phyloP scores from a whole-genome alignment of 306 rosid genomes.

The Fragaria ananassa region DNA sequence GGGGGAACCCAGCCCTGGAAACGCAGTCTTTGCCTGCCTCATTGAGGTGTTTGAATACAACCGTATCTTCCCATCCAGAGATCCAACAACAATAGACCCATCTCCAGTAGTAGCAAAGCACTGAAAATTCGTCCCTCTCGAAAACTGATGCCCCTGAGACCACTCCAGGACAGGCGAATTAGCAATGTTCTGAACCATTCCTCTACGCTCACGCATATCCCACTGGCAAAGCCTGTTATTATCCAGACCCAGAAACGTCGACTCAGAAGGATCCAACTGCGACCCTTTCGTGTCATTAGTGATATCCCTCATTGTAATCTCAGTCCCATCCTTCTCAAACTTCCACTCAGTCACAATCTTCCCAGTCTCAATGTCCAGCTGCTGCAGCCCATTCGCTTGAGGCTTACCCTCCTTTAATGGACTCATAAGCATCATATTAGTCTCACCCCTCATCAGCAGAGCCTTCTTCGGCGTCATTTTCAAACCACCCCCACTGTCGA shows the following conservation, averaged over 20 bases:
- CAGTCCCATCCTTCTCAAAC: conserved; percentile 84
- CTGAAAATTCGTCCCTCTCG: conserved; percentile 81
- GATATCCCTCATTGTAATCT: conserved; percentile 78
- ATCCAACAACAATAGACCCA: conserved; percentile 88
- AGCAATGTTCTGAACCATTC: conserved; percentile 73
- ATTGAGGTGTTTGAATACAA: conserved; percentile 79
- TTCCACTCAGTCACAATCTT: conserved; percentile 85
- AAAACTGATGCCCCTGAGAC: conserved; percentile 88
- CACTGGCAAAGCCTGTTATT: conserved; percentile 89
- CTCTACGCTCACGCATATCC: conserved; percentile 80
- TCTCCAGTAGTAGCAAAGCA: conserved; percentile 86
- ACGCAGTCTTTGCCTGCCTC: conserved; percentile 92
- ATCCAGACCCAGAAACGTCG: conserved; percentile 90
- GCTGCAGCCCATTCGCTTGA: conserved; percentile 54
- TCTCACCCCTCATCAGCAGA: conserved; percentile 69
- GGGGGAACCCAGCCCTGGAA: conserved; percentile 82
- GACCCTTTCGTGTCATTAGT: conserved; percentile 76
- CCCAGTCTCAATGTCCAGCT: conserved; percentile 82
- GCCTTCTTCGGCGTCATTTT: conserved; percentile 60
- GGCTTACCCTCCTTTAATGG: conserved; percentile 68
- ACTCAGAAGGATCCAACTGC: conserved; percentile 82
- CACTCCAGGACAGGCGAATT: conserved; percentile 68
- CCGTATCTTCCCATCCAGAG: conserved; percentile 83
- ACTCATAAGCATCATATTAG: conserved; percentile 91
- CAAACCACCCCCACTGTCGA: conserved; percentile 32